A percentile compares a stretch with the other conserved stretches of the same genome.
Evolutionary conservation across 2,329 filamentous ascomycete species (phyloP).

Genomic region (Stagonosporopsis rhizophila): DNA sequence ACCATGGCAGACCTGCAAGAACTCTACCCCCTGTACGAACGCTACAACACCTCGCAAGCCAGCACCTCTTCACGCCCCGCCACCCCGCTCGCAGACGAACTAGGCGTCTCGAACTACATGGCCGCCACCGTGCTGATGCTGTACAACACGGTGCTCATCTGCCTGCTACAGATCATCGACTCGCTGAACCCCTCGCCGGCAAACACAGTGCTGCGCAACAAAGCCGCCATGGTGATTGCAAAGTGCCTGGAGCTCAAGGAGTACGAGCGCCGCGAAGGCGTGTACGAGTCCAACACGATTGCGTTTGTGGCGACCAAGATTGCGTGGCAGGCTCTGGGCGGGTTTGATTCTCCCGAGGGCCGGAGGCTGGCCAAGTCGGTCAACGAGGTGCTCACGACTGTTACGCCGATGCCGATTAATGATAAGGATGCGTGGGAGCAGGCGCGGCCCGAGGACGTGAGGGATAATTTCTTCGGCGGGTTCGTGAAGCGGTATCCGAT

Average conservation of each 20-base stretch:
- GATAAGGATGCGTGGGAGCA: slow-evolving; percentile 11
- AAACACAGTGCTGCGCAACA: slow-evolving; percentile 22
- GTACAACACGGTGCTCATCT: slow-evolving; percentile 34
- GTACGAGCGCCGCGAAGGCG: slow-evolving; percentile 24
- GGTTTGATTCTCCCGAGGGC: slow-evolving; percentile 32
- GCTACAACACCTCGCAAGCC: slow-evolving; percentile 24
- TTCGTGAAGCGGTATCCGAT: slow-evolving; percentile 5
- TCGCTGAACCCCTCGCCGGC: slow-evolving; percentile 25
- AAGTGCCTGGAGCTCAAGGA: slow-evolving; percentile 32
- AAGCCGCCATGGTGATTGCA: slow-evolving; percentile 29
- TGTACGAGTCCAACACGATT: slow-evolving; percentile 33
- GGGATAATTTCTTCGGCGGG: slow-evolving; percentile 8
- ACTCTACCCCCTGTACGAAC: slow-evolving; percentile 22
- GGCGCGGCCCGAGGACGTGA: slow-evolving; percentile 5
- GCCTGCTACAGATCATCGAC: slow-evolving; percentile 29
- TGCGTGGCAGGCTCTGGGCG: slow-evolving; percentile 37
- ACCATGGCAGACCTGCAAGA: slow-evolving; percentile 16
- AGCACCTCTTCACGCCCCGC: neutral
- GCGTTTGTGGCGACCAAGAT: slow-evolving; percentile 35
- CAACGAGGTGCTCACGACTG: neutral
- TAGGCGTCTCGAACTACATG: slow-evolving; percentile 27
- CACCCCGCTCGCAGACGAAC: slow-evolving; percentile 17
- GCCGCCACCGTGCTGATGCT: slow-evolving; percentile 36
- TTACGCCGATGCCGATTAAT: slow-evolving; percentile 1
- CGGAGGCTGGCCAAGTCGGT: slow-evolving; percentile 24